phyloP scores from a whole-genome alignment of 495 filamentous ascomycete genomes.

The Penicillium waksmanii region DNA sequence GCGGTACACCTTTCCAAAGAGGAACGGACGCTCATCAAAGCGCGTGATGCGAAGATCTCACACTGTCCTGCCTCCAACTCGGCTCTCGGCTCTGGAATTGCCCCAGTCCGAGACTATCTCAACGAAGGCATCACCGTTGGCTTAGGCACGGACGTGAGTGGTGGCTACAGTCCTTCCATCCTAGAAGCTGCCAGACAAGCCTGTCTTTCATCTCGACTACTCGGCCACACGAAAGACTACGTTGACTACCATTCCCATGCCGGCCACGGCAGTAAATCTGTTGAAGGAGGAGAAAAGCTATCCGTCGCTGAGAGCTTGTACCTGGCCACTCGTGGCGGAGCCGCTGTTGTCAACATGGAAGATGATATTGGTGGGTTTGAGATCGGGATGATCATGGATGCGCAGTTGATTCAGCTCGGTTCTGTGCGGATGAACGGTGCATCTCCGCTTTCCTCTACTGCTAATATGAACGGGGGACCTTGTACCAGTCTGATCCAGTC shows the following conservation, averaged over 20 bases:
- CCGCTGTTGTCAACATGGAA: slow-evolving; percentile 71
- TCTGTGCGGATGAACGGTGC: slow-evolving; percentile 7
- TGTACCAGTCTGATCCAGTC: slow-evolving; percentile 12
- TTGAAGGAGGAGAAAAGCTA: slow-evolving; percentile 54
- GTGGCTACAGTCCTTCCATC: slow-evolving; percentile 81
- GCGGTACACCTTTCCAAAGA: slow-evolving; percentile 70
- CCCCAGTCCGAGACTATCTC: slow-evolving; percentile 70
- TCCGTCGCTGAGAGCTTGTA: slow-evolving; percentile 83
- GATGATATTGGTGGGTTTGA: slow-evolving; percentile 75
- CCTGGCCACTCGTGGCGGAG: slow-evolving; percentile 86
- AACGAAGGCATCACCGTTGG: slow-evolving; percentile 77
- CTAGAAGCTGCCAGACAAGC: slow-evolving; percentile 80
- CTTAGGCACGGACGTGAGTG: slow-evolving; percentile 86
- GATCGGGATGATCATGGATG: slow-evolving; percentile 86
- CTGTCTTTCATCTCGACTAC: slow-evolving; percentile 67
- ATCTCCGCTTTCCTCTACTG: slow-evolving; percentile 11
- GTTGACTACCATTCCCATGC: slow-evolving; percentile 68
- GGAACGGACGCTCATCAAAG: slow-evolving; percentile 65
- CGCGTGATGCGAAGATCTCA: slow-evolving; percentile 64
- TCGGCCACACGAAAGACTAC: slow-evolving; percentile 45
- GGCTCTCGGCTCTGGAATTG: slow-evolving; percentile 73
- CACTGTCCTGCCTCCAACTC: slow-evolving; percentile 91
- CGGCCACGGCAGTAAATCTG: slow-evolving; percentile 42
- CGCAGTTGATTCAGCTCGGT: slow-evolving; percentile 72
- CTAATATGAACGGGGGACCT: not conserved